Conservation (phyloP, 2,329 filamentous ascomycete genomes). For the Sphaerulina populicola region DNA sequence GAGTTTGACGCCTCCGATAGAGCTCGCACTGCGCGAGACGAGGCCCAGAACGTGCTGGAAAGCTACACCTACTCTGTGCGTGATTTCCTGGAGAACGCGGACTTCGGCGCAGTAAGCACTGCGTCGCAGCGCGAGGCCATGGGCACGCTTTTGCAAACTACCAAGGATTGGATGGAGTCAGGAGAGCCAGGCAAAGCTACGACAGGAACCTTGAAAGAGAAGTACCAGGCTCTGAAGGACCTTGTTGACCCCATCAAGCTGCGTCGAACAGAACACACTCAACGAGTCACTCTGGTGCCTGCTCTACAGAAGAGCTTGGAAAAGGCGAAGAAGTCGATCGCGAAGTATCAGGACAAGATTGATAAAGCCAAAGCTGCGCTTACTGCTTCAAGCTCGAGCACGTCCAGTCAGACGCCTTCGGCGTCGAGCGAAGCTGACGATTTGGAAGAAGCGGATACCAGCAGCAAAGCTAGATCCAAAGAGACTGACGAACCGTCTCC, state of each 20-base stretch:
- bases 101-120: conserved; percentile 65
- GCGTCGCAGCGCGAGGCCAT: conserved; percentile 58
- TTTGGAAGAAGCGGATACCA: conserved; percentile 62
- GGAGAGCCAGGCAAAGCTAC: conserved; percentile 65
- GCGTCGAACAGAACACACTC: conserved; percentile 62
- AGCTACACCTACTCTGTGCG: conserved; percentile 82
- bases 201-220: conserved; percentile 64
- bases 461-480: conserved; percentile 34
- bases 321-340: conserved; percentile 61
- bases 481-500: conserved; percentile 45
- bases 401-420: conserved; percentile 9
- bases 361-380: conserved; percentile 47
- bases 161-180: conserved; percentile 79
- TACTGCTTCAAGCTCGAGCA: conserved; percentile 35
- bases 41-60: conserved; percentile 87
- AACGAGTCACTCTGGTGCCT: conserved; percentile 62
- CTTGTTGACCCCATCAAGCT: conserved; percentile 70
- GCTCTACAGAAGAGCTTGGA: conserved; percentile 62
- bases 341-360: conserved; percentile 62
- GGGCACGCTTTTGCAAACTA: conserved; percentile 57
- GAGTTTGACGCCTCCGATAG: conserved; percentile 82
- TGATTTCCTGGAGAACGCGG: conserved; percentile 69
- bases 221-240: conserved; percentile 66
- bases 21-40: conserved; percentile 67
- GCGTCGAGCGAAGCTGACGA: conserved; percentile 52